Conservation (phyloP, 2,329 filamentous ascomycete species). For the Neospermospora avenae region DNA sequence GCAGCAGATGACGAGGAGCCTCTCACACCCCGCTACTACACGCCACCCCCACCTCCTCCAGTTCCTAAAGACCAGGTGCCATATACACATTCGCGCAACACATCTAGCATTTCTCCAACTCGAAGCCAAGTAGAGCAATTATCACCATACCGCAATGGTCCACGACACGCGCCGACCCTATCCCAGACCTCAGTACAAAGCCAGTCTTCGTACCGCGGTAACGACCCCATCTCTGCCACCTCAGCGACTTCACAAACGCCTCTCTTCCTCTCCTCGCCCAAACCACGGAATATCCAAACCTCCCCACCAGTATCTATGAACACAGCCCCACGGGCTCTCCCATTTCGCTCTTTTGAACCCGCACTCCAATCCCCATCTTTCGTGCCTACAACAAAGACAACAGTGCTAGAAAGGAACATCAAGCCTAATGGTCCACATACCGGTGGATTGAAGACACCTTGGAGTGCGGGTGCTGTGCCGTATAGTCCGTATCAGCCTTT, state of each 20-base stretch:
- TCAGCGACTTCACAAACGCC: conserved; percentile 26
- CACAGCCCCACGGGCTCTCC: conserved; percentile 44
- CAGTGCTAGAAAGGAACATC: conserved; percentile 55
- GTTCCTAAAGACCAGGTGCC: conserved; percentile 47
- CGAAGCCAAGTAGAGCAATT: conserved; percentile 31
- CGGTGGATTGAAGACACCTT: conserved; percentile 60
- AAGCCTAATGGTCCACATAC: conserved; percentile 48
- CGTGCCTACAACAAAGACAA: conserved; percentile 54
- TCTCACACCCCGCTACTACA: conserved; percentile 57
- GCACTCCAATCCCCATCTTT: conserved; percentile 49
- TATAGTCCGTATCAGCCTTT: conserved; percentile 80
- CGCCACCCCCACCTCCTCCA: conserved; percentile 54
- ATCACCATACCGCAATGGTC: conserved; percentile 15
- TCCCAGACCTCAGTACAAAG: conserved; percentile 21
- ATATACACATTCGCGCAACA: conserved; percentile 29
- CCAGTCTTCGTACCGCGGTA: conserved; percentile 7
- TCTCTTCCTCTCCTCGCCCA: conserved; percentile 14
- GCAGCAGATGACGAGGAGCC: conserved; percentile 53
- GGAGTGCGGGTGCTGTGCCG: conserved; percentile 59
- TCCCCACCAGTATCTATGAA: conserved; percentile 21
- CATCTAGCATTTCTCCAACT: conserved; percentile 23
- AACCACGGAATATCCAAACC: conserved; percentile 7
- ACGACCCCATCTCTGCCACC: conserved; percentile 23
- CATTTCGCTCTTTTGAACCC: conserved; percentile 61
- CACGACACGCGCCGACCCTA: conserved; percentile 18